These are phyloP conservation scores for Gossypium herbaceum DNA, from an alignment of 345 rosid genomes.

Conservation along the genomic window DNA sequence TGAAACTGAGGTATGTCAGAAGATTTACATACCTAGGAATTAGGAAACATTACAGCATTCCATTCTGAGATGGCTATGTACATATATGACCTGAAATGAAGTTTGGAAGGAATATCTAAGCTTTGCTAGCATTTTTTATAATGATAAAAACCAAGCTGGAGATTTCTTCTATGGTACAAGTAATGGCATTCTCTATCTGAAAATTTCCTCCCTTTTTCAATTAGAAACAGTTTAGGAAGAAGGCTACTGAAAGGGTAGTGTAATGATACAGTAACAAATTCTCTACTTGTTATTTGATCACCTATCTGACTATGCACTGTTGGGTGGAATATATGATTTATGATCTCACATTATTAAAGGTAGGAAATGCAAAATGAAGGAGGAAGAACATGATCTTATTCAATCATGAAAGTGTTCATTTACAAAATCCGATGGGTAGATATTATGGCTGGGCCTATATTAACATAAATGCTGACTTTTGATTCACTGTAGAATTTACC, in stretches of 20 bases:
- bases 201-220: neutral
- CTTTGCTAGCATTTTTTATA: slow-evolving; percentile 3
- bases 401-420: neutral
- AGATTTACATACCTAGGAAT: neutral
- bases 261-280: neutral
- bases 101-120: slow-evolving; percentile 2
- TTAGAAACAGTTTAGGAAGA: neutral
- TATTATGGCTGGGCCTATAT: neutral
- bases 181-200: neutral
- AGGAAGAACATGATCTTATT: neutral
- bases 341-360: neutral
- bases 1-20: slow-evolving; percentile 71
- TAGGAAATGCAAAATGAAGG: neutral
- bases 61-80: neutral
- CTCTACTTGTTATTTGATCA: neutral
- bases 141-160: neutral
- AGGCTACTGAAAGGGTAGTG: neutral
- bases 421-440: neutral
- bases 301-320: neutral
- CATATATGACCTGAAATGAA: neutral
- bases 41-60: slow-evolving; percentile 1
- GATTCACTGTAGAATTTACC: neutral
- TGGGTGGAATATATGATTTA: neutral
- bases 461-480: neutral
- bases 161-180: neutral